These are phyloP conservation scores for Cystoderma amianthinum DNA, from an alignment of 768 basidiomycete species.

Conservation along the genomic window DNA sequence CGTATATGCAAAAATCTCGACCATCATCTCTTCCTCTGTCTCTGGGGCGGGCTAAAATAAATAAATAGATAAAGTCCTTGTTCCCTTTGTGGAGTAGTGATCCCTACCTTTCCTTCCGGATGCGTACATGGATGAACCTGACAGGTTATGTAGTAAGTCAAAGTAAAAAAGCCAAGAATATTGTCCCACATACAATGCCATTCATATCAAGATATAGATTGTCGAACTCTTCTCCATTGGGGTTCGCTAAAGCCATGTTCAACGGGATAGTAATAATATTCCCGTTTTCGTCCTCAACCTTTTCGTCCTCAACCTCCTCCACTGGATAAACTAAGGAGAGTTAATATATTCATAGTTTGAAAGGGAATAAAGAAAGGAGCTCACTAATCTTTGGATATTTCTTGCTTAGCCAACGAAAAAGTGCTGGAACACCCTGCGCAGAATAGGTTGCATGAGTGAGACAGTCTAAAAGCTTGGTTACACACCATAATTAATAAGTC, in stretches of 20 bases:
- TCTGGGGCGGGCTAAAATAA: slow-evolving; percentile 92
- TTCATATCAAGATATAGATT: slow-evolving; percentile 99
- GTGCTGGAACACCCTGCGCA: slow-evolving; percentile 87
- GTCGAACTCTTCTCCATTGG: slow-evolving; percentile 95
- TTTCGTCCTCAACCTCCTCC: slow-evolving; percentile 75
- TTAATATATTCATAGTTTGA: neutral
- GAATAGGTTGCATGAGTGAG: too few relatives aligned
- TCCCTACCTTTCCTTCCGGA: slow-evolving; percentile 84
- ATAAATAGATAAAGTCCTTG: too few relatives aligned
- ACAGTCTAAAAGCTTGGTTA: neutral
- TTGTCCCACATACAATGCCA: slow-evolving; percentile 70
- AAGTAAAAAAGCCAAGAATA: neutral
- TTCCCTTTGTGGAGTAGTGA: too few relatives aligned
- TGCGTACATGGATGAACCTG: slow-evolving; percentile 99
- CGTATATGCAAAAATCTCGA: slow-evolving; percentile 94
- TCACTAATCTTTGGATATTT: slow-evolving; percentile 96
- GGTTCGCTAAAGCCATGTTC: slow-evolving; percentile 76
- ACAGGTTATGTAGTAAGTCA: slow-evolving; percentile 3
- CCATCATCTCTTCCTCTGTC: slow-evolving; percentile 99
- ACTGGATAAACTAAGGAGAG: slow-evolving; percentile 58
- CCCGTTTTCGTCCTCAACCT: slow-evolving; percentile 62
- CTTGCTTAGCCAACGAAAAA: slow-evolving; percentile 97
- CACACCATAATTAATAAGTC: neutral
- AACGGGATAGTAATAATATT: slow-evolving; percentile 65
- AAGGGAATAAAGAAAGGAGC: slow-evolving; percentile 17